Evolutionary conservation across 2,329 filamentous ascomycete genomes (phyloP).

Genomic region (Epichloe amarillans): DNA sequence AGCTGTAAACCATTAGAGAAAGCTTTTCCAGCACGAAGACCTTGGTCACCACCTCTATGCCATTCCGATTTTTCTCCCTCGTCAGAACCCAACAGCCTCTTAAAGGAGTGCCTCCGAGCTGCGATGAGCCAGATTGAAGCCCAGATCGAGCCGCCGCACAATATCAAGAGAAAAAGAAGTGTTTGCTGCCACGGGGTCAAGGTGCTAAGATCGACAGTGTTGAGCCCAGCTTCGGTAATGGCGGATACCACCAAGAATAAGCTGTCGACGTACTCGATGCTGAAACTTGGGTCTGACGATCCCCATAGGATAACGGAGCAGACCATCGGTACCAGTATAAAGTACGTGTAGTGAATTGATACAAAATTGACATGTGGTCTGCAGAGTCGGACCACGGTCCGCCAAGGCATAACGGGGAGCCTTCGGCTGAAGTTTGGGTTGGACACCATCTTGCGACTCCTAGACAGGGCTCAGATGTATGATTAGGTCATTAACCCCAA

Average conservation of each 20-base stretch:
- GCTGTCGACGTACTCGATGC: conserved; percentile 48
- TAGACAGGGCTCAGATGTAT: not conserved
- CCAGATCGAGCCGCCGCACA: conserved; percentile 54
- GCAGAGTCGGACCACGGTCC: not conserved
- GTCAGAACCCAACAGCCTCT: conserved; percentile 44
- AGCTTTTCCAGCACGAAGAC: not conserved
- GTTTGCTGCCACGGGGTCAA: conserved; percentile 57
- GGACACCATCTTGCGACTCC: not conserved
- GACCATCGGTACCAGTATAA: conserved; percentile 41
- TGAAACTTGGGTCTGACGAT: conserved; percentile 34
- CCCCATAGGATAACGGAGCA: conserved; percentile 49
- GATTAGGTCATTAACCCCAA: not conserved
- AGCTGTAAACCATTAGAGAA: not conserved
- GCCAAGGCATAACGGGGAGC: not conserved
- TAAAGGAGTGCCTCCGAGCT: conserved; percentile 47
- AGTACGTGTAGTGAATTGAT: conserved; percentile 55
- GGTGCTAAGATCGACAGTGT: conserved; percentile 50
- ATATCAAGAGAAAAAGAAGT: conserved; percentile 49
- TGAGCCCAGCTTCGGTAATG: conserved; percentile 55
- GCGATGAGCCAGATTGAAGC: conserved; percentile 52
- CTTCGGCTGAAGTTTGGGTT: not conserved
- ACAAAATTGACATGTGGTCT: conserved; percentile 44
- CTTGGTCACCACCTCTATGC: not conserved
- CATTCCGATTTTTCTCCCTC: not conserved
- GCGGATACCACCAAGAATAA: conserved; percentile 54